phyloP scores from a whole-genome alignment of 164 flowering plant species.

The Liriodendron chinense region DNA sequence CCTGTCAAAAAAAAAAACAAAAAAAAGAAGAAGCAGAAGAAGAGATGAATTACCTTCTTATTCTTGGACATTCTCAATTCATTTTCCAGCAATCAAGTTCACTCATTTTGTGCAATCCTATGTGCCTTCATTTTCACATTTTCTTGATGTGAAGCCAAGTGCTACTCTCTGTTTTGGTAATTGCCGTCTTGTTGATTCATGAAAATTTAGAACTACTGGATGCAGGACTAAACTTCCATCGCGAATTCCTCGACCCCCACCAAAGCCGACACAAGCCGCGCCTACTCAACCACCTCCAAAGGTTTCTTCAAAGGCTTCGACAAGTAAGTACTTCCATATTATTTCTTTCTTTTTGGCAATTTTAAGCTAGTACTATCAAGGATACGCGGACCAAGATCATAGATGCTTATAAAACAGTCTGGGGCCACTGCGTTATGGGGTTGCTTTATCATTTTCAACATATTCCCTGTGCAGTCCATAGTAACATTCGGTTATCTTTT shows the following conservation, averaged over 20 bases:
- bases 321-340: constrained; percentile 22
- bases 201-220: background rate
- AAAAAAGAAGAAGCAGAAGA: no score
- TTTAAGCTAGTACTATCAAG: background rate
- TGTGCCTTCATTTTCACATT: background rate
- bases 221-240: constrained; percentile 24
- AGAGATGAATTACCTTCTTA: no score
- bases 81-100: background rate
- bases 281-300: constrained; percentile 11
- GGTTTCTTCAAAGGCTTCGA: constrained; percentile 12
- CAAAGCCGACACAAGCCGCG: constrained; percentile 14
- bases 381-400: background rate
- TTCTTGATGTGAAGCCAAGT: background rate
- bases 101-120: background rate
- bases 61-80: background rate
- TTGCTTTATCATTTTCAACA: background rate
- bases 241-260: constrained; percentile 28
- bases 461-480: no score
- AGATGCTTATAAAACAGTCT: background rate
- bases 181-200: background rate
- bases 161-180: background rate
- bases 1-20: no score
- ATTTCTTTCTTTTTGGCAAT: background rate
- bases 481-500: no score
- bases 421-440: background rate